Evolutionary conservation across 2,329 filamentous ascomycete genomes (phyloP), one percentile per base, ranked within the genome.

Genomic region (Grosmannia clavigera): DNA sequence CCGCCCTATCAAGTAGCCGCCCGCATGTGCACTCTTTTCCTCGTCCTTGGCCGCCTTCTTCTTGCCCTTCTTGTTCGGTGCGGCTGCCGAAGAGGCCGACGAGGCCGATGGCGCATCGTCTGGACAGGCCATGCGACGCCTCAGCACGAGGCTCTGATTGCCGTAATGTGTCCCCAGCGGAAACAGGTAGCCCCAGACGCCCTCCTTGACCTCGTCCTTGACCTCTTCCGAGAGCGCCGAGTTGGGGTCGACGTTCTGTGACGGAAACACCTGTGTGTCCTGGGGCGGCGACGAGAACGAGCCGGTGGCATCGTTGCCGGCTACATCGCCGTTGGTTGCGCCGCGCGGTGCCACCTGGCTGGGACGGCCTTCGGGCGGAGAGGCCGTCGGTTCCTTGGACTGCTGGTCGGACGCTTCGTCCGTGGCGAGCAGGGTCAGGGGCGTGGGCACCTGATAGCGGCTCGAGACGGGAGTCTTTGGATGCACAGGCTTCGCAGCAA

Each of bases 141-240:
- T 87, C 71, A 99, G 72, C 9, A 95, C 88, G 27, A 83, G 68
- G 54, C 73, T 95, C 73, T 71, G 87, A 74, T 73, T 84, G 51
- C 72, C 86, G 59, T 86, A 84, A 64, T 81, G 82, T 58, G 81
- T 80, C 68, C 92, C 86, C 29, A 96, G 75, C 2, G 92, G 90
- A 59, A 96, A 83, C 5, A 99, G 78, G 68, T 97, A 58, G 46
- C 95, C 95, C 94, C 94, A 99, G 1, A 97, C 90, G 10, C 90
- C 90, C 70, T 95, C 88, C 54, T 82, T 79, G 63, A 78, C 83
- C 73, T 96, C 91, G 69, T 96, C 88, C 64, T 92, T 83, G 4
- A 95, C 88, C 60, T 95, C 90, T 64, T 92, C 88, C 12, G 85
- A 85, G 55, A 92, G 80, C 31, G 83, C 81, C 61, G 82, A 76